Base-by-base conservation (phyloP, 2,329 filamentous ascomycete genomes). In the Ophiostoma fasciatum region DNA sequence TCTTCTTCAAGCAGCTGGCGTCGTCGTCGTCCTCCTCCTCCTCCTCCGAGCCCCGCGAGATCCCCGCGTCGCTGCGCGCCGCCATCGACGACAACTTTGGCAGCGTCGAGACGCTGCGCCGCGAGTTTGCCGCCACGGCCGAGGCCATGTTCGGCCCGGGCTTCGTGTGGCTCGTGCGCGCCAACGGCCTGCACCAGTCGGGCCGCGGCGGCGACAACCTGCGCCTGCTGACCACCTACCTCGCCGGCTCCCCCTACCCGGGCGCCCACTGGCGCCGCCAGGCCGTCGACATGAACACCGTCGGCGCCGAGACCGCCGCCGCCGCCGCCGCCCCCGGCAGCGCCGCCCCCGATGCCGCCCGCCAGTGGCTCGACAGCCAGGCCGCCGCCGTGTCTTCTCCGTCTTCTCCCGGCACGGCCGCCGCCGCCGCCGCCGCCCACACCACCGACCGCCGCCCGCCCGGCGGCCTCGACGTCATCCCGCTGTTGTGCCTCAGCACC, bases 61-160 rank as follows among this genome's bases (percentile, higher is more conserved):
- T 82, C 46, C 73, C 72, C 40, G 52, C 59, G 2, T 45, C 51
- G 29, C 70, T 92, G 42, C 57, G 64, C 48, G 46, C 52, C 39
- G 65, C 70, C 38, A 73, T 96, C 48, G 64, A 71, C 49, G 60
- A 63, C 20, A 74, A 74, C 49, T 96, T 94, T 63, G 79, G 80
- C 52, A 84, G 78, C 49, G 64, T 92, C 48, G 80, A 92, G 45
- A 87, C 81, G 21, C 74, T 98, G 40, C 76, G 76, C 53, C 67
- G 68, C 48, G 82, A 90, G 54, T 76, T 98, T 58, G 59, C 90
- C 51, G 64, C 77, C 45, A 92, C 80, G 28, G 88, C 88, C 40
- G 68, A 74, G 46, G 71, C 76, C 61, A 94, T 96, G 85, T 96
- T 98, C 62, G 90, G 88, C 37, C 87, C 88, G 1, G 90, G 90